A percentile compares a stretch with the other conserved stretches of the same genome.
Conservation (phyloP, 208 protist genomes). For the Leishmania tropica region DNA sequence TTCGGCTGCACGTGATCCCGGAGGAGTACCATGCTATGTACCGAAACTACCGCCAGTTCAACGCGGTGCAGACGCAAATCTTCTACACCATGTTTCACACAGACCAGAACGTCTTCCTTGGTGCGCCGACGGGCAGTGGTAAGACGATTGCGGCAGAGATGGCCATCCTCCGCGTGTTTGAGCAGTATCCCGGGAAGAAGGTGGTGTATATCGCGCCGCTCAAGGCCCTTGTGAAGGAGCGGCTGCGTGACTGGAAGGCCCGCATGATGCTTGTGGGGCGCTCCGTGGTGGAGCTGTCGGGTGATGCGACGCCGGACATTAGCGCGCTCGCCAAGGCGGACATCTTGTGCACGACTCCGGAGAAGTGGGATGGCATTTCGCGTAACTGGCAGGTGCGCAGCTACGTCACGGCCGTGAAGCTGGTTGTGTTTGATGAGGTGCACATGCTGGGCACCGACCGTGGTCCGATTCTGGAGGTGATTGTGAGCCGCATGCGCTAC, state of each 20-base stretch:
- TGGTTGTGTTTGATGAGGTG: constrained; percentile 99
- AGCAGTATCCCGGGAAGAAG: constrained; percentile 90
- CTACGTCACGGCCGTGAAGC: constrained; percentile 94
- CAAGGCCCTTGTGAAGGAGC: constrained; percentile 99
- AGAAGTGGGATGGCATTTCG: constrained; percentile 99
- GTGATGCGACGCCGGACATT: constrained; percentile 96
- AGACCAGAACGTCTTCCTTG: constrained; percentile 98
- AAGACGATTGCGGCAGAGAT: constrained; percentile 99
- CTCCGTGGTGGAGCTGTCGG: constrained; percentile 98
- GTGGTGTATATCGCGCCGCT: constrained; percentile 99
- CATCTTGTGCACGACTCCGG: constrained; percentile 99
- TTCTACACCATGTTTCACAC: constrained; percentile 99
- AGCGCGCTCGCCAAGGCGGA: constrained; percentile 92
- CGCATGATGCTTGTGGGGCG: constrained; percentile 94
- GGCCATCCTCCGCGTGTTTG: constrained; percentile 96
- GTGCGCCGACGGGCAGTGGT: constrained; percentile 97
- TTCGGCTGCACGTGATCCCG: constrained; percentile 92
- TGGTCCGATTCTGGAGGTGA: constrained; percentile 99
- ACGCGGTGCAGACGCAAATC: constrained; percentile 99
- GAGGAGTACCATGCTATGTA: constrained; percentile 88
- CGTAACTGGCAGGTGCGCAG: constrained; percentile 97
- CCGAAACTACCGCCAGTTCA: constrained; percentile 97
- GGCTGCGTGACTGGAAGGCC: constrained; percentile 97
- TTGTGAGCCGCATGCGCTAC: constrained; percentile 98
- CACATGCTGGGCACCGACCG: constrained; percentile 99